Evolutionary conservation across 805 yeast genomes (phyloP), one percentile per base, ranked within the genome.

Genomic region (Saccharomycopsis schoenii): DNA sequence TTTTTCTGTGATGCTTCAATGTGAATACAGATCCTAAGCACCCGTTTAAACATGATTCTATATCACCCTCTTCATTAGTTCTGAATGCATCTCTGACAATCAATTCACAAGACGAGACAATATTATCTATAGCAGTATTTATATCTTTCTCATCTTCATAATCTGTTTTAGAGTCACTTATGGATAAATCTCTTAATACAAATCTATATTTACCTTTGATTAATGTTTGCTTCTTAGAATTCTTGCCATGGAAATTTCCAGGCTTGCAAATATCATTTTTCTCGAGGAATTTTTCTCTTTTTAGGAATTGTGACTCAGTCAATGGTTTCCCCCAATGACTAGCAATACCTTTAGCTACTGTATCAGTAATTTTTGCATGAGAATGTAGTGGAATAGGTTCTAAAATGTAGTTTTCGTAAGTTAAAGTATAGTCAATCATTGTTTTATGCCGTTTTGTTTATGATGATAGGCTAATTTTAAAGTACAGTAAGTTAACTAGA

Each of bases 21-120:
- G 88, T 83, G 68, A 72, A 84, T 1, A 85, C 89, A 11, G 84
- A 82, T 25, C 89, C 89, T 61, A 85, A 71, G 60, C 82, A 71
- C 57, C 77, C 71, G 4, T 71, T 67, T 11, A 74, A 71, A 25
- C 67, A 69, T 24, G 73, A 57, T 5, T 66, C 65, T 1, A 71
- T 72, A 24, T 66, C 56, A 4, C 67, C 58, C 39, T 56, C 66
- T 1, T 73, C 71, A 25, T 66, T 62, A 8, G 36, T 34, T 55
- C 58, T 54, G 24, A 25, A 17, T 8, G 57, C 77, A 5, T 69
- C 65, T 61, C 78, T 70, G 61, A 74, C 72, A 62, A 76, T 63
- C 1, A 79, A 73, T 63, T 76, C 81, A 61, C 78, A 72, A 51
- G 76, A 68, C 1, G 78, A 71, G 15, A 77, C 79, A 55, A 77